Evolutionary conservation across 768 basidiomycete genomes (phyloP).

Genomic region (Crepidotus variabilis): DNA sequence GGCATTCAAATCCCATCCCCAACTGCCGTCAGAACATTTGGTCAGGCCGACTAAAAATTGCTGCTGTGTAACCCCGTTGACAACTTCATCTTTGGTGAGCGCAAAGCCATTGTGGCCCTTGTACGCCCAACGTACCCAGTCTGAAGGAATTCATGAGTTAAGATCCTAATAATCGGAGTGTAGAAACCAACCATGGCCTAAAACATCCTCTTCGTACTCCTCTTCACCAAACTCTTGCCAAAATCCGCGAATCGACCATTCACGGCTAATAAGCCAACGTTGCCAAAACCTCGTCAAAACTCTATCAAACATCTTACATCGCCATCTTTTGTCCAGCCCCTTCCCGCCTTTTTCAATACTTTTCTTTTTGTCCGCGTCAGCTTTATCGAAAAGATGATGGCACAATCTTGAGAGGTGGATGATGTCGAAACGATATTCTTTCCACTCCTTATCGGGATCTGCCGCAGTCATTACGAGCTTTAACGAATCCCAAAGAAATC

Average conservation of each 20-base stretch:
- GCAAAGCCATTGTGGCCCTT: conserved; percentile 40
- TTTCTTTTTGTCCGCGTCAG: conserved; percentile 22
- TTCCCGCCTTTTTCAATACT: conserved; percentile 5
- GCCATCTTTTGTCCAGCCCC: conserved; percentile 33
- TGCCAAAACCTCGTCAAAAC: conserved; percentile 37
- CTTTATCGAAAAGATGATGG: conserved; percentile 28
- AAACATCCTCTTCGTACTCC: conserved; percentile 33
- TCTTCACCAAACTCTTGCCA: conserved; percentile 39
- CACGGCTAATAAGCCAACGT: conserved; percentile 37
- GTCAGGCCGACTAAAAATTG: conserved; percentile 27
- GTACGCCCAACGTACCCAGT: conserved; percentile 34
- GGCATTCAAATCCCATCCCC: not conserved
- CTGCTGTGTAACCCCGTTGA: conserved; percentile 27
- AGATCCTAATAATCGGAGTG: conserved; percentile 1
- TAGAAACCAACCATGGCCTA: conserved; percentile 31
- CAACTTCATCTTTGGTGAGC: conserved; percentile 31
- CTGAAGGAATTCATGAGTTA: conserved; percentile 16
- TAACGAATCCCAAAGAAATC: conserved; percentile 40
- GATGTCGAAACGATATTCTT: conserved; percentile 37
- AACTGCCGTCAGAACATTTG: not conserved
- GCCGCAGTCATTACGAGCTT: conserved; percentile 34
- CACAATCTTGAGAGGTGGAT: conserved; percentile 39
- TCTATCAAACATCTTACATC: conserved; percentile 38
- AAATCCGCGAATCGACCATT: conserved; percentile 34
- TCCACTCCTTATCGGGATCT: conserved; percentile 35